Conservation (phyloP, 305 asterid genomes). For the Solanum hybrid region DNA sequence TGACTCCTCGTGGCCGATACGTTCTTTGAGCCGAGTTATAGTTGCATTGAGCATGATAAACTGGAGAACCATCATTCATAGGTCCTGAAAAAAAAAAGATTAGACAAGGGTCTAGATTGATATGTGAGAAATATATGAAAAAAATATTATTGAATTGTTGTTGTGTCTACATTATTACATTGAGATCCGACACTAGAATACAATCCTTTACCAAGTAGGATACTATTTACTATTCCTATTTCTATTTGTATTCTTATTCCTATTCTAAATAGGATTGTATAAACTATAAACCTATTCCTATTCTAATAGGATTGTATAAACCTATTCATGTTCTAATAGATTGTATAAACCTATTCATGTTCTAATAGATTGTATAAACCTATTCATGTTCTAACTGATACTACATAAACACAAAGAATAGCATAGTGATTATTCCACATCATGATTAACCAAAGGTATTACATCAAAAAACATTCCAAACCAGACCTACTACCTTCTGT, state of each 20-base stretch:
- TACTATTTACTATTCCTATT: not conserved
- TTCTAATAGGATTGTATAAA: not conserved
- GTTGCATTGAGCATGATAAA: conserved; percentile 23
- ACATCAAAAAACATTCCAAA: not conserved
- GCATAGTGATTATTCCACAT: not conserved
- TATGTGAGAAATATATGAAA: not conserved
- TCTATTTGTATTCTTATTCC: not conserved
- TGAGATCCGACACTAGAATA: not conserved
- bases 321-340: not conserved
- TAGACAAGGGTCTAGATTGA: not conserved
- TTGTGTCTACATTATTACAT: not conserved
- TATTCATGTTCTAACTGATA: not conserved
- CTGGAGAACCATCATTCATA: conserved; percentile 14
- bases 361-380: not conserved
- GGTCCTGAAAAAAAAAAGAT: conserved; percentile 29
- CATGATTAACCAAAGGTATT: not conserved
- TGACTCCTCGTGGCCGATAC: conserved; percentile 26
- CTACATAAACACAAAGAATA: not conserved
- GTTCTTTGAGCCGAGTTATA: conserved; percentile 20
- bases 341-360: not conserved
- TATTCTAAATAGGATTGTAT: not conserved
- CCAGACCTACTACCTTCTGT: not conserved
- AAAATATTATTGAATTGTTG: not conserved
- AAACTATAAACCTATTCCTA: not conserved
- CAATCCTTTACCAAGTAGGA: not conserved